Percentiles rank a stretch among this genome's conserved stretches.
phyloP scores from a whole-genome alignment of 78 protist species.

The Cavenderia fasciculata region DNA sequence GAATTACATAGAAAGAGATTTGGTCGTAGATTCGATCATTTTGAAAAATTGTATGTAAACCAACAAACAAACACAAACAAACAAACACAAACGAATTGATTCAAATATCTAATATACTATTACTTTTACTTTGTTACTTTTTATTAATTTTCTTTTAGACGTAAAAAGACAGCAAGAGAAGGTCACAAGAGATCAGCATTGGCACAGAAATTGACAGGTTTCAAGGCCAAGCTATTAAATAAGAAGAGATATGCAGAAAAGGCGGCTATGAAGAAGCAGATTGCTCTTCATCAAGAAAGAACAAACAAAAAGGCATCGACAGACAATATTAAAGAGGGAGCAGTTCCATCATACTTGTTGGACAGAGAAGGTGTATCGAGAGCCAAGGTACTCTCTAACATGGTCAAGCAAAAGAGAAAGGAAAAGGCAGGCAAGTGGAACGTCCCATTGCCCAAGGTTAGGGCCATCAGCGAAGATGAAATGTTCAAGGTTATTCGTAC shows the following conservation, averaged over 20 bases:
- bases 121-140: background rate
- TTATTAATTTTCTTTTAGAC: constrained; percentile 60
- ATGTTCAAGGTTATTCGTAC: constrained; percentile 95
- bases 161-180: constrained; percentile 96
- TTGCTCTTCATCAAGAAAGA: constrained; percentile 95
- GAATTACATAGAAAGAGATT: constrained; percentile 96
- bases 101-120: too few species aligned
- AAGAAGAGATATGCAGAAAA: constrained; percentile 97
- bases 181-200: constrained; percentile 89
- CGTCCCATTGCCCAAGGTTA: constrained; percentile 99
- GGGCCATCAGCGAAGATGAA: constrained; percentile 95
- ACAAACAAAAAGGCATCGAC: constrained; percentile 87
- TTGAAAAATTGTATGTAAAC: constrained; percentile 88
- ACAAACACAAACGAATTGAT: background rate
- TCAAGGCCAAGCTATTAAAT: constrained; percentile 94
- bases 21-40: constrained; percentile 95
- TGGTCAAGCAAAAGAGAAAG: constrained; percentile 98
- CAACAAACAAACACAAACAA: background rate
- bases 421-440: constrained; percentile 99
- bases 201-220: constrained; percentile 94
- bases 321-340: constrained; percentile 92
- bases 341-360: constrained; percentile 98
- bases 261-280: constrained; percentile 95
- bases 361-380: constrained; percentile 96
- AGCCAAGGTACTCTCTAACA: constrained; percentile 97